Percentiles rank a stretch among this genome's conserved stretches.
phyloP scores from a whole-genome alignment of 306 rosid species.

The Pachyrhizus erosus region DNA sequence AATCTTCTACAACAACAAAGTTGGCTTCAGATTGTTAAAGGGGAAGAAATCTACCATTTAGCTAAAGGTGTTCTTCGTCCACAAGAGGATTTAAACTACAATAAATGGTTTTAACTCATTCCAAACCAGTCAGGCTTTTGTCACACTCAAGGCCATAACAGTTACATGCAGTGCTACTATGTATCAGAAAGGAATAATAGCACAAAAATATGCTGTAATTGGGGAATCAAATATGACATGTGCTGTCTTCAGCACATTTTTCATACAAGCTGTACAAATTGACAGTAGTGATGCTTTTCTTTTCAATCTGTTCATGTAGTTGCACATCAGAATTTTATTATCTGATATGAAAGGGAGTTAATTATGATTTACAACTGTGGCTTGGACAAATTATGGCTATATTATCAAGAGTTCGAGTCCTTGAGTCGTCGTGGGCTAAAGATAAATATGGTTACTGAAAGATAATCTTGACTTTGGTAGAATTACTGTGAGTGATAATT shows the following conservation, averaged over 20 bases:
- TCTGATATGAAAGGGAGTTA: background rate
- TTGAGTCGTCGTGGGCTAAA: background rate
- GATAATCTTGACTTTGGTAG: background rate
- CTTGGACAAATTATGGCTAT: background rate
- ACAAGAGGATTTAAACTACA: slow-evolving; percentile 65
- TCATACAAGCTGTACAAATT: slow-evolving; percentile 40
- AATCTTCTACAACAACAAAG: slow-evolving; percentile 63
- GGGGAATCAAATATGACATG: slow-evolving; percentile 40
- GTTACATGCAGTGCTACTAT: slow-evolving; percentile 21
- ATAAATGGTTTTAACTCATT: slow-evolving; percentile 68
- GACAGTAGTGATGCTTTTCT: slow-evolving; percentile 11
- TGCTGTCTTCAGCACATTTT: slow-evolving; percentile 33
- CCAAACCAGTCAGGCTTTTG: slow-evolving; percentile 46
- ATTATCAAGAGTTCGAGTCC: background rate
- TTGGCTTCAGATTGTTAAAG: slow-evolving; percentile 67
- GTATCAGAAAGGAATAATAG: slow-evolving; percentile 38
- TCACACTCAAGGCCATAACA: slow-evolving; percentile 32
- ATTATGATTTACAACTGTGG: background rate
- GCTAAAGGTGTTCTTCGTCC: slow-evolving; percentile 56
- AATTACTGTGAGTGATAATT: no score
- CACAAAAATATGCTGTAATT: slow-evolving; percentile 33
- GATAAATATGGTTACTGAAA: background rate
- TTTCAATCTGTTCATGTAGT: background rate
- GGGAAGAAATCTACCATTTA: slow-evolving; percentile 54
- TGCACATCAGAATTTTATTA: background rate